Conservation (phyloP, 2,329 filamentous ascomycete genomes). For the Atkinsonella texensis region DNA sequence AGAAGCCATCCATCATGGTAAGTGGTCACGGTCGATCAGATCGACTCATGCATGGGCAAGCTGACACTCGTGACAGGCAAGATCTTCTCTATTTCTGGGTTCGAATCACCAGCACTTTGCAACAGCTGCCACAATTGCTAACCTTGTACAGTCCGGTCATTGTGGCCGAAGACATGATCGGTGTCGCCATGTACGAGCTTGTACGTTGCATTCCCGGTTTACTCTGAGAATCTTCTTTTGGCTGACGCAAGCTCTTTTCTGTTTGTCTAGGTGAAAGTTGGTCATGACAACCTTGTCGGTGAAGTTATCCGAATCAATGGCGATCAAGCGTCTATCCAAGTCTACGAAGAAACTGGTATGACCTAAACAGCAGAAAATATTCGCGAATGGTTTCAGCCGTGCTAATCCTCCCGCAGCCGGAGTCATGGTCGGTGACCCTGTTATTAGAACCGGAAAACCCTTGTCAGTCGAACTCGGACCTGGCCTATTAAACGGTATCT, state of each 20-base stretch:
- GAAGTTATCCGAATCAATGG: conserved; percentile 96
- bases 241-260: neutral
- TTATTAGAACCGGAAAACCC: conserved; percentile 82
- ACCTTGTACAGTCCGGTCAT: conserved; percentile 61
- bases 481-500: conserved; percentile 96
- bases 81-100: conserved; percentile 53
- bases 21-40: conserved; percentile 9
- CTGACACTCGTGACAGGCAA: conserved; percentile 33
- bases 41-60: neutral
- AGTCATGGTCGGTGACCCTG: conserved; percentile 90
- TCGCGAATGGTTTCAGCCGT: neutral
- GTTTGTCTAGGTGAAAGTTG: conserved; percentile 65
- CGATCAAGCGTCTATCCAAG: conserved; percentile 95
- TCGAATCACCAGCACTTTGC: conserved; percentile 14
- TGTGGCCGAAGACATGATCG: conserved; percentile 95
- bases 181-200: conserved; percentile 99
- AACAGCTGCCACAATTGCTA: conserved; percentile 9
- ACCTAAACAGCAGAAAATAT: neutral
- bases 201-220: conserved; percentile 35
- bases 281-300: conserved; percentile 81
- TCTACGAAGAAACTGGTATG: conserved; percentile 96
- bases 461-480: conserved; percentile 95
- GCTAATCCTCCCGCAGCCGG: conserved; percentile 49
- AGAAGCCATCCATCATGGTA: conserved; percentile 29
- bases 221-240: neutral